Evolutionary conservation across 148 eudicot genomes (phyloP).

Genomic region (Amaranthus palmeri): DNA sequence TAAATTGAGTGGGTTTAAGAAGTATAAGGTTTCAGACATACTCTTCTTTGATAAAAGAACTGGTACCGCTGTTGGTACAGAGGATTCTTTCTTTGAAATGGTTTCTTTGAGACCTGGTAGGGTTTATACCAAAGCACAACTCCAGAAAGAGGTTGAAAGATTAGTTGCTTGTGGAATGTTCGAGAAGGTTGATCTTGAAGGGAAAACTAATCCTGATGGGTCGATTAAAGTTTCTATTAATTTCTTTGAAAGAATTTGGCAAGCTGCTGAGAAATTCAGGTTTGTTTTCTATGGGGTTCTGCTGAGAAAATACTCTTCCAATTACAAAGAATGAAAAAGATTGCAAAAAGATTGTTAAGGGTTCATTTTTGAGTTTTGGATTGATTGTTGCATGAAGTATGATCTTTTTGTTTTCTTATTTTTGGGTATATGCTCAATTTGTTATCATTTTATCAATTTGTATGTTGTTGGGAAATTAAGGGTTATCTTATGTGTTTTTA

Average conservation of each 20-base stretch:
- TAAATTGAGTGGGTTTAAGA: constrained; percentile 75
- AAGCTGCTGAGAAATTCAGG: constrained; percentile 46
- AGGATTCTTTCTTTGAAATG: constrained; percentile 87
- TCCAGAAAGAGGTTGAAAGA: constrained; percentile 79
- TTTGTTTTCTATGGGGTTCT: not conserved
- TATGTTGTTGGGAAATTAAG: too few species aligned
- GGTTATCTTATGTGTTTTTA: too few species aligned
- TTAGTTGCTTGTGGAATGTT: constrained; percentile 82
- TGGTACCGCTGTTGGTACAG: constrained; percentile 44
- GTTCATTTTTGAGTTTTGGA: too few species aligned
- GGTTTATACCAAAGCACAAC: constrained; percentile 71
- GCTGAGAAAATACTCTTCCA: not conserved
- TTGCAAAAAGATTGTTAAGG: too few species aligned
- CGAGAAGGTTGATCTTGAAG: constrained; percentile 80
- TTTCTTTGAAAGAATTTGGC: constrained; percentile 78
- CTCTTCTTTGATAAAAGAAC: constrained; percentile 47
- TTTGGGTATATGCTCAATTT: too few species aligned
- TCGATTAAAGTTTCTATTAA: constrained; percentile 50
- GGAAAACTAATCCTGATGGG: constrained; percentile 75
- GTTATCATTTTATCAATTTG: too few species aligned
- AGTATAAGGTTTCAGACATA: constrained; percentile 68
- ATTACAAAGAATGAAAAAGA: too few species aligned
- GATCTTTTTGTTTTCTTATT: too few species aligned
- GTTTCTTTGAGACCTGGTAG: constrained; percentile 68
- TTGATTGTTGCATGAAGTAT: too few species aligned